phyloP scores from a whole-genome alignment of 2,329 filamentous ascomycete species.

The Madurella fahalii region DNA sequence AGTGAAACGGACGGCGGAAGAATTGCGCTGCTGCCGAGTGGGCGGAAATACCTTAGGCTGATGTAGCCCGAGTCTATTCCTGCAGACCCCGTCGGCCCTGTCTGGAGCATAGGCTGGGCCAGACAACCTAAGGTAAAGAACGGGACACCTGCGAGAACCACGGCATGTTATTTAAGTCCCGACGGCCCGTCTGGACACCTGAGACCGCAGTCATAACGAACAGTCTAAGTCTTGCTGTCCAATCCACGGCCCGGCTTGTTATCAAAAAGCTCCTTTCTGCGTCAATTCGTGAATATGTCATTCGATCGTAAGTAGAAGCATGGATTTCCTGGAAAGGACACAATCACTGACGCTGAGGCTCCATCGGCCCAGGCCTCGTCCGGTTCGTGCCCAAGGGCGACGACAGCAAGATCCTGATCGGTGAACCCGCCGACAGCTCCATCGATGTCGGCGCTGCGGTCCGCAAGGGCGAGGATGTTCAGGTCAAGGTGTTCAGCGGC shows the following conservation, averaged over 20 bases:
- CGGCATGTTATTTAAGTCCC: slow-evolving; percentile 9
- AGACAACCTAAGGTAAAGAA: too few relatives aligned
- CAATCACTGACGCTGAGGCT: background rate
- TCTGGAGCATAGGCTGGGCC: background rate
- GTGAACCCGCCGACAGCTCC: slow-evolving; percentile 49
- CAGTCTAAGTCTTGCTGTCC: background rate
- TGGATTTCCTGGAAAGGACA: background rate
- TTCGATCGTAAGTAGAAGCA: slow-evolving; percentile 11
- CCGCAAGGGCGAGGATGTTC: slow-evolving; percentile 52
- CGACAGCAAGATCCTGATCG: slow-evolving; percentile 47
- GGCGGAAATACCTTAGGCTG: background rate
- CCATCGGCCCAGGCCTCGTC: slow-evolving; percentile 46
- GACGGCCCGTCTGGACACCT: background rate
- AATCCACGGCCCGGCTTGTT: background rate
- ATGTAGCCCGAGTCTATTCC: background rate
- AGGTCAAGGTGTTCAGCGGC: slow-evolving; percentile 54
- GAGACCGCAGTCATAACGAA: background rate
- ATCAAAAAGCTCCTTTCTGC: background rate
- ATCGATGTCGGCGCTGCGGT: slow-evolving; percentile 56
- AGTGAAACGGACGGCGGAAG: background rate
- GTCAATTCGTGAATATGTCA: slow-evolving; percentile 1
- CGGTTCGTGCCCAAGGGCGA: slow-evolving; percentile 54
- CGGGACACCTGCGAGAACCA: background rate
- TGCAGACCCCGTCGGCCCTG: background rate
- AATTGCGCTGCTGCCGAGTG: background rate